Evolutionary conservation across 768 basidiomycete species (phyloP).

Genomic region (Postia placenta): DNA sequence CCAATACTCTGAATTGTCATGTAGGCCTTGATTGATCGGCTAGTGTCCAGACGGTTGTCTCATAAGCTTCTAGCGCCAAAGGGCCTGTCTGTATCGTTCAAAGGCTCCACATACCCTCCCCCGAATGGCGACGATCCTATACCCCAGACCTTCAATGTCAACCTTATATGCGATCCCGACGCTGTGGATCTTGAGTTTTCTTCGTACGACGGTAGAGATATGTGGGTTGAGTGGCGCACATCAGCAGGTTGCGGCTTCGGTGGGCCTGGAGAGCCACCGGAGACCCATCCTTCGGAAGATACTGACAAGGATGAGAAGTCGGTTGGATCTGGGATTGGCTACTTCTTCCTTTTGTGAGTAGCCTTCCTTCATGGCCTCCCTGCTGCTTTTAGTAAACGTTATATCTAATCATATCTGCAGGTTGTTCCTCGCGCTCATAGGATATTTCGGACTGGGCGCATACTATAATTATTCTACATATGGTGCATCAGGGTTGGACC

Average conservation of each 20-base stretch:
- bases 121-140: conserved; percentile 35
- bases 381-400: too few relatives aligned
- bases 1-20: conserved; percentile 23
- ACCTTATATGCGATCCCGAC: conserved; percentile 47
- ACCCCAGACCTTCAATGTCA: conserved; percentile 56
- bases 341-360: conserved; percentile 76
- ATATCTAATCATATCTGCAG: too few relatives aligned
- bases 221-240: conserved; percentile 57
- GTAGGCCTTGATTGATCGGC: conserved; percentile 24
- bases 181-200: conserved; percentile 44
- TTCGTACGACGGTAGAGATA: conserved; percentile 52
- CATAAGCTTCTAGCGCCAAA: conserved; percentile 35
- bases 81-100: conserved; percentile 49
- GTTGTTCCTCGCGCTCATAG: conserved; percentile 55
- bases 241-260: conserved; percentile 50
- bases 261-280: conserved; percentile 13
- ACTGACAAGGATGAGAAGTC: conserved; percentile 26
- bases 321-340: conserved; percentile 74
- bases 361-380: not conserved
- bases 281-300: conserved; percentile 12
- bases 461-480: conserved; percentile 89
- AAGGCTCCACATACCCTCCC: conserved; percentile 58
- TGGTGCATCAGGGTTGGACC: conserved; percentile 75
- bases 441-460: conserved; percentile 74
- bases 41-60: not conserved